Conservation (phyloP, 306 rosid species). For the Quercus ilex region DNA sequence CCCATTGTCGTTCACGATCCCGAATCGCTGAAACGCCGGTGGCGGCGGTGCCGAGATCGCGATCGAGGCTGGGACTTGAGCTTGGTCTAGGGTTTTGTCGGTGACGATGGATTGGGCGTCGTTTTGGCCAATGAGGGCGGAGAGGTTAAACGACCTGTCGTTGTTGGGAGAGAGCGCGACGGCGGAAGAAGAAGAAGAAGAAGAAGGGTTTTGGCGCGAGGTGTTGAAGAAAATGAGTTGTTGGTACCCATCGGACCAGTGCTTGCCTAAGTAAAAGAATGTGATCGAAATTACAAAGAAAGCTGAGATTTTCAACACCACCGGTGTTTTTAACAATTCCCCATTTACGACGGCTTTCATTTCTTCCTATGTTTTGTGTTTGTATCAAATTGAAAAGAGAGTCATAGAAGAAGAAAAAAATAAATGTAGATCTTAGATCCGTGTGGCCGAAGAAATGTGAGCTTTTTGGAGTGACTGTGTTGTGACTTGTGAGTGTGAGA, state of each 20-base stretch:
- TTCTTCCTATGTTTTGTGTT: not conserved
- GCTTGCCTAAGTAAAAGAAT: conserved; percentile 75
- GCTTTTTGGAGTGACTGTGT: not conserved
- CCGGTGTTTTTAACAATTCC: conserved; percentile 35
- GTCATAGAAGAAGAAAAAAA: not conserved
- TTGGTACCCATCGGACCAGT: conserved; percentile 62
- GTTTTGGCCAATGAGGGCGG: conserved; percentile 39
- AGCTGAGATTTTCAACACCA: conserved; percentile 42
- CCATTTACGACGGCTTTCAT: conserved; percentile 38
- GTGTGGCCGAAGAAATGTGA: not conserved
- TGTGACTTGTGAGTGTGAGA: too few relatives aligned
- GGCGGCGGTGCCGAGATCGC: conserved; percentile 6
- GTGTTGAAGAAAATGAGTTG: conserved; percentile 72
- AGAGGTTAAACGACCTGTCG: conserved; percentile 40
- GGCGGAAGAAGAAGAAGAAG: too few relatives aligned
- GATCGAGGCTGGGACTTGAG: not conserved
- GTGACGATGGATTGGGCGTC: conserved; percentile 11
- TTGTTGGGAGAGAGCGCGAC: conserved; percentile 66
- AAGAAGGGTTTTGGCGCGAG: conserved; percentile 18
- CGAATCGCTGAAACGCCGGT: conserved; percentile 46
- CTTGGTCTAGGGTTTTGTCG: conserved; percentile 9
- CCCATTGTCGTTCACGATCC: conserved; percentile 78
- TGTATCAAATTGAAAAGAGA: not conserved
- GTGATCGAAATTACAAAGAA: conserved; percentile 44
- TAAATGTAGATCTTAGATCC: not conserved